Evolutionary conservation across 2,329 filamentous ascomycete genomes (phyloP), one percentile per base, ranked within the genome.

Genomic region (Penicillium sp.): DNA sequence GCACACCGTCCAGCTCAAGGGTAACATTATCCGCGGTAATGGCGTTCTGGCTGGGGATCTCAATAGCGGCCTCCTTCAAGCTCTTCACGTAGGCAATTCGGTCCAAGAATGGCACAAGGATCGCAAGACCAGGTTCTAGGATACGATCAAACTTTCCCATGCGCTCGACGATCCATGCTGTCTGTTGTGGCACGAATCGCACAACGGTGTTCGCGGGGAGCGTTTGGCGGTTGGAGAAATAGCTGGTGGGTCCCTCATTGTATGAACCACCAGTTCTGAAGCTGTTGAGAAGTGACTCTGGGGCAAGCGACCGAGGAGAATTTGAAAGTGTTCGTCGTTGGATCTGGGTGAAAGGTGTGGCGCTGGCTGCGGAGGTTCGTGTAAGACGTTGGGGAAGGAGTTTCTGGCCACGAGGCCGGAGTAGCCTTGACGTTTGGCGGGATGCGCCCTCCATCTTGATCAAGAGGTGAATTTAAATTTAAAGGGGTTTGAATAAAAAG

Each of bases 21-120:
- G 94, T 99, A 33, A 99, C 94, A 69, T 99, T 99, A 81, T 99
- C 94, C 55, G 94, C 93, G 1, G 94, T 99, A 73, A 99, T 99
- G 69, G 94, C 94, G 74, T 90, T 96, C 80, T 99, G 94, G 69
- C 90, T 96, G 3, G 94, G 94, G 57, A 99, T 99, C 80, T 99
- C 94, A 72, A 97, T 90, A 29, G 94, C 94, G 49, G 87, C 86
- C 78, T 99, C 94, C 82, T 99, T 99, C 77, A 99, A 81, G 65
- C 90, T 96, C 83, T 96, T 97, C 66, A 99, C 94, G 75, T 99
- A 99, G 68, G 94, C 90, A 75, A 99, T 97, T 61, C 92, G 89
- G 78, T 99, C 94, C 75, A 99, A 80, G 66, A 97, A 89, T 1
- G 94, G 94, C 54, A 94, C 83, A 66, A 99, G 79, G 62, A 99